A percentile compares a stretch with the other conserved stretches of the same genome.
Evolutionary conservation across 1,284 basidiomycete species (phyloP).

Genomic region (Kwoniella shivajii): DNA sequence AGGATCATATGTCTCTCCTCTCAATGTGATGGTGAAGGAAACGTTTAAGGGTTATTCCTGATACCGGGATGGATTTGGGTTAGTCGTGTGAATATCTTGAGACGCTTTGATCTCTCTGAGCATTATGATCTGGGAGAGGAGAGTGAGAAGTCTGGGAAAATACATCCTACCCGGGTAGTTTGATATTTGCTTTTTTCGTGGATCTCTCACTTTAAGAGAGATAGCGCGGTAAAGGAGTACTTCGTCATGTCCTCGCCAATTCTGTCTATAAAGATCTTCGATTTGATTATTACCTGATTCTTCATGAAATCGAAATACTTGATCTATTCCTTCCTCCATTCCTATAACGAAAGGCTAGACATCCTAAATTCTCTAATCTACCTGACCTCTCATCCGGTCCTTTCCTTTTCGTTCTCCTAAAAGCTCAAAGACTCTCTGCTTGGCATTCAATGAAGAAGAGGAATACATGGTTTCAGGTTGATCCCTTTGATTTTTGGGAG

Average conservation of each 20-base stretch:
- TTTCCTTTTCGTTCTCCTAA: neutral
- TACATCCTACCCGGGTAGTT: no score
- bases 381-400: no score
- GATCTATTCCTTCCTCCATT: neutral
- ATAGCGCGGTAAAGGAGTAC: no score
- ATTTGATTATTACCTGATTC: neutral
- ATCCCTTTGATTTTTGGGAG: neutral
- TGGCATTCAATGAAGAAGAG: neutral
- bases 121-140: no score
- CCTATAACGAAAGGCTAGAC: neutral
- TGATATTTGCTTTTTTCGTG: no score
- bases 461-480: neutral
- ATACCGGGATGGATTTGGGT: neutral
- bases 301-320: neutral
- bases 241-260: no score
- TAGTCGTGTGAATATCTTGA: neutral
- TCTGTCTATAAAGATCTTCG: neutral
- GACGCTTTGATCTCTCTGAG: no score
- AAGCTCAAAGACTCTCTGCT: neutral
- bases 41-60: no score
- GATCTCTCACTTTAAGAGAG: no score
- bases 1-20: neutral
- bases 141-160: no score
- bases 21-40: neutral
- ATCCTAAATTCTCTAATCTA: neutral